A percentile compares a stretch with the other conserved stretches of the same genome.
phyloP scores from a whole-genome alignment of 2,329 filamentous ascomycete genomes.

The Bipolaris bicolor region DNA sequence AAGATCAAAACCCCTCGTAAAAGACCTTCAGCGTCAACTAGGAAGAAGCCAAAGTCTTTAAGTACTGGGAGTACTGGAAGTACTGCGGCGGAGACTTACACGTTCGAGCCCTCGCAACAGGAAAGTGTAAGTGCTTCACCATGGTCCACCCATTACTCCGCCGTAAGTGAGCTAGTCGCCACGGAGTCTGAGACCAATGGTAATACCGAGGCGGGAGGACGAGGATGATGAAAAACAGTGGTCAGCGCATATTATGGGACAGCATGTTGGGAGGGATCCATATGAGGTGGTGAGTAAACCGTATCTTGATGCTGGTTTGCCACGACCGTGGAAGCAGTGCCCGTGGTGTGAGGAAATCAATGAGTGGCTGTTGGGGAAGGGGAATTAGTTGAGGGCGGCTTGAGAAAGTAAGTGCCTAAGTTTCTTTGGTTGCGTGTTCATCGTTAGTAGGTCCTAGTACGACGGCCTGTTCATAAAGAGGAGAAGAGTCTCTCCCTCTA shows the following conservation, averaged over 20 bases:
- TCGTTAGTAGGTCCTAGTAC: neutral
- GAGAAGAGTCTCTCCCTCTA: too few relatives aligned
- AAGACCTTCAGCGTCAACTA: neutral
- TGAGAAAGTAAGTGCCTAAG: neutral
- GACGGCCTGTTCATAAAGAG: too few relatives aligned
- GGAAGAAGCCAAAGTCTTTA: neutral
- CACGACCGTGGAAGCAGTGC: neutral
- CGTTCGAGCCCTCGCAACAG: too few relatives aligned
- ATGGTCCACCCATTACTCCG: too few relatives aligned
- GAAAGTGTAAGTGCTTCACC: too few relatives aligned
- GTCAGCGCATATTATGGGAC: neutral
- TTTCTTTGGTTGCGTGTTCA: neutral
- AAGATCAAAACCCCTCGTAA: too few relatives aligned
- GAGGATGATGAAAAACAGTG: neutral
- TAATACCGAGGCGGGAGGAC: neutral
- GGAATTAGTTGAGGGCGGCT: neutral
- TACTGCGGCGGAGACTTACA: neutral
- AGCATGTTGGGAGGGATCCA: conserved; percentile 1
- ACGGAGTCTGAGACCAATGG: too few relatives aligned
- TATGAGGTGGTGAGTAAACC: neutral
- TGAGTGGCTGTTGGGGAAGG: neutral
- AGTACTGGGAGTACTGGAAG: neutral
- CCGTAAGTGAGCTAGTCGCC: too few relatives aligned
- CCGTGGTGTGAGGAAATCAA: neutral
- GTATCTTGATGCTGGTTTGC: neutral